Evolutionary conservation across 352 stramenopile genomes (phyloP), one percentile per base, ranked within the genome.

Genomic region (Aphanomyces astaci): DNA sequence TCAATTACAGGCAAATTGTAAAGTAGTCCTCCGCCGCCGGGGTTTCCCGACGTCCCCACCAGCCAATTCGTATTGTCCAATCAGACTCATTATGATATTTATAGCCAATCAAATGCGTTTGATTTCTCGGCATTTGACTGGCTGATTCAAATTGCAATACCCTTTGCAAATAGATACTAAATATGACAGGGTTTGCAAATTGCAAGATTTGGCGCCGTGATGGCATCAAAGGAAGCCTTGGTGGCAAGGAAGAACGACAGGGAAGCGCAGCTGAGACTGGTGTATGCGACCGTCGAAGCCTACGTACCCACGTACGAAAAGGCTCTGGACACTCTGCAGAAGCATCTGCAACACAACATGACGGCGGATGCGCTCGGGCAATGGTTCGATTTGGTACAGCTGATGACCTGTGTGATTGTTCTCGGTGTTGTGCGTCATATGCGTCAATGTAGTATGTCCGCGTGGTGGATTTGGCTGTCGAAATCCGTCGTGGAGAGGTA

Each of bases 401-500:
- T 7, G 4, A 17, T 43, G 33, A n/a, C 13, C 15, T 24, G 31
- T 39, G n/a, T 10, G 22, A 28, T 56, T 27, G 52, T 33, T 59
- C 13, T 3, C 1, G 64, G 3, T 36, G 17, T 24, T n/a, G 7
- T 32, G 17, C 11, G 36, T 54, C 25, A 28, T 53, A 13, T 66
- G 17, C 25, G 19, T 69, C 4, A 45, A 11, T 11, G 2, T 69
- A 87, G 82, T 93, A 88, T 62, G 62, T 93, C 25, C 82, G 82
- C 15, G 72, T 88, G 33, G 70, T 85, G 32, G 84, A 93, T 39
- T 28, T 91, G 4, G 76, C 74, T 5, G 74, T 93, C 3, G 73
- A 90, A 72, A 80, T 91, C 45, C 82, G 84, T n/a, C 81, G 84
- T 10, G 84, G 82, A 3, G 84, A 93, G 70, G 73, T 87, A 52